Evolutionary conservation across 176 grass and related monocot species (phyloP), one percentile per base, ranked within the genome.

Genomic region (Lolium perenne): DNA sequence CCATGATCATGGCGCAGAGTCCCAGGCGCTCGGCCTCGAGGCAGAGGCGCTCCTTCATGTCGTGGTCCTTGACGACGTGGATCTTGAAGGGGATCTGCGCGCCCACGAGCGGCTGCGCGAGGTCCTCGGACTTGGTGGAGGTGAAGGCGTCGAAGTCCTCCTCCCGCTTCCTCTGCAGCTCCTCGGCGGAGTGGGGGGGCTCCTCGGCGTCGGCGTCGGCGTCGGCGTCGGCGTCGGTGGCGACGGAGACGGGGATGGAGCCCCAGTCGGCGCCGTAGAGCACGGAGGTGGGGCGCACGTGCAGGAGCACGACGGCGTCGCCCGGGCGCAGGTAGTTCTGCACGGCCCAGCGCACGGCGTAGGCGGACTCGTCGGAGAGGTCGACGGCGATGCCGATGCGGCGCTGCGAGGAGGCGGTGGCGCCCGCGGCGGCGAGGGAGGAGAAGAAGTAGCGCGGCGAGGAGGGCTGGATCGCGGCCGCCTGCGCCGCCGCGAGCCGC

Each of bases 11-110:
- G 8, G 95, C 95, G 15, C 85, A 89, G 1, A 94, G 54, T 55
- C 92, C 92, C 5, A 97, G 86, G n/a, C 92, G 86, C 84, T 97
- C 95, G 1, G 93, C 88, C 88, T 97, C 95, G 15, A 97, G 90
- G 74, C 95, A 97, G 76, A 97, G 91, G 9, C 95, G 84, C 88
- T 97, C 95, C 89, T 94, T 97, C 95, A 97, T 97, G 92, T 97
- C 95, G 84, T 97, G 95, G 72, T 97, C 95, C 89, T 97, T 94
- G 3, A 94, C 95, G 69, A 97, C 83, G 55, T 97, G 95, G 84
- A 97, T 91, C 92, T 94, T 97, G 25, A 91, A 97, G 25, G 90
- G 92, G 88, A 97, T 97, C 81, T 91, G 88, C 22, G 92, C 92
- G 41, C 72, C 92, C 26, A 89, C 95, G 0, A 97, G 92, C 40